Evolutionary conservation across 202 grass and related monocot species (phyloP).

Genomic region (Thinopyrum obtusiflorum): DNA sequence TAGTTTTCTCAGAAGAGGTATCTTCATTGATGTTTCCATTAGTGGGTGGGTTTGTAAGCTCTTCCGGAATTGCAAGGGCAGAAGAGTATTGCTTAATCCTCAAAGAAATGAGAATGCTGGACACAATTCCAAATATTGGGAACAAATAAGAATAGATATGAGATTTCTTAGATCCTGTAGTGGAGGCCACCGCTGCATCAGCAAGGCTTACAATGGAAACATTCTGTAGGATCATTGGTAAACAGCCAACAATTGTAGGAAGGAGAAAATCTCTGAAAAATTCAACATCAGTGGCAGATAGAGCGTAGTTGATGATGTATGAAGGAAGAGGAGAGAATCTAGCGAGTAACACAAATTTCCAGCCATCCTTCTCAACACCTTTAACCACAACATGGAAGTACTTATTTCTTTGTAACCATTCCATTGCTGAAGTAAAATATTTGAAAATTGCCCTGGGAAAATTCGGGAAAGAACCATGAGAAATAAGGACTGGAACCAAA

Average conservation of each 20-base stretch:
- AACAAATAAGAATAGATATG: conserved; percentile 71
- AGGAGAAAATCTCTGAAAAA: conserved; percentile 94
- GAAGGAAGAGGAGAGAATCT: conserved; percentile 92
- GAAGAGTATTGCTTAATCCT: conserved; percentile 94
- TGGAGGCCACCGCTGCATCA: conserved; percentile 69
- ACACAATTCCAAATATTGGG: conserved; percentile 75
- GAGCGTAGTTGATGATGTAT: conserved; percentile 90
- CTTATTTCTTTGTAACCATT: conserved; percentile 73
- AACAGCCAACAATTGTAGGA: conserved; percentile 80
- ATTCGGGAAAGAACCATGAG: conserved; percentile 23
- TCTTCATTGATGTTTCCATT: conserved; percentile 18
- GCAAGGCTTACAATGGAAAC: conserved; percentile 91
- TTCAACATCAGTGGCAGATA: conserved; percentile 73
- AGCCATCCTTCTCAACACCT: conserved; percentile 86
- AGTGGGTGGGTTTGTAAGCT: conserved; percentile 22
- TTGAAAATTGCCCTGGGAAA: conserved; percentile 73
- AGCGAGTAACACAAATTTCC: conserved; percentile 93
- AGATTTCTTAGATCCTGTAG: conserved; percentile 72
- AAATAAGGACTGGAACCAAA: conserved; percentile 8
- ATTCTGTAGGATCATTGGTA: conserved; percentile 98
- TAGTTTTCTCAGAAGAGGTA: conserved; percentile 24
- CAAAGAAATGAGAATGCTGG: conserved; percentile 83
- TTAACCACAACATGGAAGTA: conserved; percentile 88
- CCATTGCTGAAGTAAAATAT: conserved; percentile 81
- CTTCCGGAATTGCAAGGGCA: conserved; percentile 55